These are phyloP conservation scores for Sanghuangporus baumii DNA, from an alignment of 1,284 basidiomycete genomes.

Conservation along the genomic window DNA sequence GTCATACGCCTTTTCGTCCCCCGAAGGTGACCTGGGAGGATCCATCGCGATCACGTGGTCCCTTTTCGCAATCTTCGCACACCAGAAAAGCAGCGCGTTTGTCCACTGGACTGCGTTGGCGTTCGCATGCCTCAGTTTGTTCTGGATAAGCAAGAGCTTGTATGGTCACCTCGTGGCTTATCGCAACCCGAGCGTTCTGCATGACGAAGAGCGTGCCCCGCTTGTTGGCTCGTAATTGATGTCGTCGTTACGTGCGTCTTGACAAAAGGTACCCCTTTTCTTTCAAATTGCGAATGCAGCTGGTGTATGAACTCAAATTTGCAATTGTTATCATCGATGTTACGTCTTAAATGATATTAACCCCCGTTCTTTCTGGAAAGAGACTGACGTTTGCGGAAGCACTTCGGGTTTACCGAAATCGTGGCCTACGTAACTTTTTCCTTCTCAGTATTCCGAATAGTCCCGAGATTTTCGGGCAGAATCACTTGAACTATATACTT, in stretches of 20 bases:
- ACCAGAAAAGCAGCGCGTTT: conserved; percentile 59
- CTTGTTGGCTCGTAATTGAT: conserved; percentile 37
- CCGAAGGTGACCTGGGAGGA: conserved; percentile 88
- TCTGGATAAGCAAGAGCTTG: conserved; percentile 78
- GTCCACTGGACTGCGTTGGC: conserved; percentile 86
- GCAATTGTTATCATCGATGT: too few species aligned
- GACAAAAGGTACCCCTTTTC: not conserved
- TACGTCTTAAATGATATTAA: too few species aligned
- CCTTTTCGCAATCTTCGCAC: conserved; percentile 78
- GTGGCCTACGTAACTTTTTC: too few species aligned
- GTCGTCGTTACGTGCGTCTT: not conserved
- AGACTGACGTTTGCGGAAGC: too few species aligned
- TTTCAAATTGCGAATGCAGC: not conserved
- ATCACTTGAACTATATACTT: too few species aligned
- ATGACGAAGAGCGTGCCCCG: conserved; percentile 85
- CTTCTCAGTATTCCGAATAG: too few species aligned
- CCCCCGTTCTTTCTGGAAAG: too few species aligned
- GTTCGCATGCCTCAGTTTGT: conserved; percentile 80
- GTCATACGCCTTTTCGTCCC: conserved; percentile 84
- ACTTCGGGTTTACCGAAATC: too few species aligned
- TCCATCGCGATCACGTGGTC: conserved; percentile 82
- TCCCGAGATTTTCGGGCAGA: too few species aligned
- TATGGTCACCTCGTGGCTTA: conserved; percentile 43
- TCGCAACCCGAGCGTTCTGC: conserved; percentile 46
- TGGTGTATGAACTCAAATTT: too few species aligned